Conservation (phyloP, 2,329 filamentous ascomycete species). For the Penicillium brasilianum region DNA sequence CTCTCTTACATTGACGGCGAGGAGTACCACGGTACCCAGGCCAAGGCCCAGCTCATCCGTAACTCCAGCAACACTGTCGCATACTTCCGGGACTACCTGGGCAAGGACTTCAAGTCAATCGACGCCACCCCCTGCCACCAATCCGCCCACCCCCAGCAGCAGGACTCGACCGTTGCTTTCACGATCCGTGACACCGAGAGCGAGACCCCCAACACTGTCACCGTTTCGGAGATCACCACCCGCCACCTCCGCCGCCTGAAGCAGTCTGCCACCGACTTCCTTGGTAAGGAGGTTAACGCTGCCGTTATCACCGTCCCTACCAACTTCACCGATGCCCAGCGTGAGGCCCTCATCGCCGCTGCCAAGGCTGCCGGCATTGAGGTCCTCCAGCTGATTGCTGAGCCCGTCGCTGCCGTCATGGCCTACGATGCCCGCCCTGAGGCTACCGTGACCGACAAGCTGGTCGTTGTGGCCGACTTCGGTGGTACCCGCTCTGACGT, state of each 20-base stretch:
- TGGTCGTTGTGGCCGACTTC: constrained; percentile 87
- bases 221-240: constrained; percentile 80
- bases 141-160: constrained; percentile 84
- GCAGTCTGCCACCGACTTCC: constrained; percentile 84
- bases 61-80: constrained; percentile 92
- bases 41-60: constrained; percentile 89
- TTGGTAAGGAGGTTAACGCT: constrained; percentile 92
- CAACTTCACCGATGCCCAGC: constrained; percentile 88
- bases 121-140: constrained; percentile 94
- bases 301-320: constrained; percentile 93
- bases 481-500: constrained; percentile 93
- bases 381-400: constrained; percentile 88
- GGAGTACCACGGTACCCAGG: constrained; percentile 94
- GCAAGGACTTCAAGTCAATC: constrained; percentile 95
- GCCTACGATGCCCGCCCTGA: constrained; percentile 89
- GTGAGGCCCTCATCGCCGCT: constrained; percentile 75
- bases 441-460: constrained; percentile 78
- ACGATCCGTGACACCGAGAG: constrained; percentile 75
- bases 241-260: constrained; percentile 83
- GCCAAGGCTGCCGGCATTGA: constrained; percentile 83
- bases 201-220: constrained; percentile 70
- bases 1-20: constrained; percentile 95
- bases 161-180: constrained; percentile 75
- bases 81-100: constrained; percentile 94
- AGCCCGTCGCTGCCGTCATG: constrained; percentile 85